phyloP scores from a whole-genome alignment of 2,329 filamentous ascomycete species.

The Talaromyces sp. region DNA sequence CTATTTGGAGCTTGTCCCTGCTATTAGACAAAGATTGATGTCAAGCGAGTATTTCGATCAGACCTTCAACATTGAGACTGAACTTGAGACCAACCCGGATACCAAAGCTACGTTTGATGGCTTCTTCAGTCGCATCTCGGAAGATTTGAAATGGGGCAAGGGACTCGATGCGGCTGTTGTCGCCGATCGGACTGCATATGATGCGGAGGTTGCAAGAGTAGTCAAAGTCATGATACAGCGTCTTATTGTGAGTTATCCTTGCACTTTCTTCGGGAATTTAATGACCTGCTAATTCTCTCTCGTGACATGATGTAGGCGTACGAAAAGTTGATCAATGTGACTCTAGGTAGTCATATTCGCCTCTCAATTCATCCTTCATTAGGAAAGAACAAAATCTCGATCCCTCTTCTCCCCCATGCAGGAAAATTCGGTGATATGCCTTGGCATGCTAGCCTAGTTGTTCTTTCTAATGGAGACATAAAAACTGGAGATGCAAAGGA shows the following conservation, averaged over 20 bases:
- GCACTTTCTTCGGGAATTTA: background rate
- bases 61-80: conserved; percentile 44
- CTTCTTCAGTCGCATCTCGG: conserved; percentile 51
- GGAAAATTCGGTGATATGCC: conserved; percentile 49
- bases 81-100: conserved; percentile 47
- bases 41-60: conserved; percentile 17
- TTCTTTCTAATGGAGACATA: conserved; percentile 4
- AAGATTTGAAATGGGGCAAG: conserved; percentile 10
- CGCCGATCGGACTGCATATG: conserved; percentile 42
- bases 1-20: conserved; percentile 7
- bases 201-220: conserved; percentile 6
- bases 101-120: conserved; percentile 53
- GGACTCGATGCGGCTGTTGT: conserved; percentile 1
- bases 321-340: conserved; percentile 48
- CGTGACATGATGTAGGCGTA: conserved; percentile 44
- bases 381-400: conserved; percentile 49
- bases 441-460: conserved; percentile 47
- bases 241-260: conserved; percentile 3
- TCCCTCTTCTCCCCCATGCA: conserved; percentile 47
- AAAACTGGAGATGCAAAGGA: background rate
- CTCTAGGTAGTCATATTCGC: conserved; percentile 47
- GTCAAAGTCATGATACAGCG: conserved; percentile 41
- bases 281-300: background rate
- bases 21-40: conserved; percentile 6
- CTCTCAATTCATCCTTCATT: conserved; percentile 55